Evolutionary conservation across 352 stramenopile genomes (phyloP), one percentile per base, ranked within the genome.

Genomic region (Phytophthora agathidicida): DNA sequence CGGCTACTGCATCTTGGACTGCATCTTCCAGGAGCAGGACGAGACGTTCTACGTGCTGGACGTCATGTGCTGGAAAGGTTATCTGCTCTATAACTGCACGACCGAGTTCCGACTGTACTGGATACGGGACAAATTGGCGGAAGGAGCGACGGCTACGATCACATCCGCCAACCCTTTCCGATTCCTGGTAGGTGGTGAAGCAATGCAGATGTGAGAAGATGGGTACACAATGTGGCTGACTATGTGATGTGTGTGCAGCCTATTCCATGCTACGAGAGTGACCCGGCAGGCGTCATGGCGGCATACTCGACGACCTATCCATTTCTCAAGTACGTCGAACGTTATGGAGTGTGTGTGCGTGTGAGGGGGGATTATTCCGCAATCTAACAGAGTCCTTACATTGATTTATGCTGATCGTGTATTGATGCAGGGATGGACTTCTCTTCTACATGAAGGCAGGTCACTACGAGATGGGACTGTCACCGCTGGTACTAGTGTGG

Each of bases 1-100:
- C 38, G 73, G 80, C 23, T 96, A 93, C 60, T 96, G 85, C 53
- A 94, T 98, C 54, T 62, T 98, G 13, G 91, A 98, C 60, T 97
- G 89, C 68, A 88, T 98, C 50, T 98, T 92, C 65, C 83, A 97
- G 47, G 90, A 97, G 49, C 71, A 86, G 38, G 75, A 96, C 54
- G 49, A 65, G 28, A 97, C 89, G 0, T 98, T 96, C 47, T 97
- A 96, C 65, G 88, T 97, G 26, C 58, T 97, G n/a, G 92, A 98
- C 60, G 83, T 97, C 64, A 94, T 97, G 86, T 96, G 86, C 72
- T 98, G 92, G 92, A 97, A 97, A 65, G 83, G 88, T n/a, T 95
- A 96, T 57, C 45, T 94, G 46, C 62, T 98, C 33, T 97, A 97
- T 62, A 93, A 96, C 68, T 97, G 91, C 68, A 95, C 91, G n/a